A percentile compares a stretch with the other conserved stretches of the same genome.
phyloP scores from a whole-genome alignment of 73 alveolate genomes.

The Tetrahymena elliotti region DNA sequence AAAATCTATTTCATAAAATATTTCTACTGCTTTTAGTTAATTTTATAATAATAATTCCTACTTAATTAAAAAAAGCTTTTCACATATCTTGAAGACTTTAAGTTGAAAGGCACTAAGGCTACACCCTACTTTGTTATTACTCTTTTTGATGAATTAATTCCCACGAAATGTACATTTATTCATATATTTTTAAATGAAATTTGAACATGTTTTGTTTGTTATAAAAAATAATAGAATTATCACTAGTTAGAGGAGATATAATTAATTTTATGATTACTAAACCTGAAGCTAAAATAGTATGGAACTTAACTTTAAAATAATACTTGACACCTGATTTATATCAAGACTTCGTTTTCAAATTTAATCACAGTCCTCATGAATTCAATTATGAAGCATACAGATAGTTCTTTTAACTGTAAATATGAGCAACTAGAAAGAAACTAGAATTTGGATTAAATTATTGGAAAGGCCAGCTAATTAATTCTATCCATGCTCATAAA shows the following conservation, averaged over 20 bases:
- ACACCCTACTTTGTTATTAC: constrained; percentile 65
- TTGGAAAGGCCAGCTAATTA: not conserved
- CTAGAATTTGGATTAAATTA: not conserved
- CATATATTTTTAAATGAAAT: not conserved
- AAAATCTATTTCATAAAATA: too few relatives aligned
- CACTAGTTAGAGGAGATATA: constrained; percentile 67
- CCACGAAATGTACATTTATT: constrained; percentile 9
- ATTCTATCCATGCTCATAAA: not conserved
- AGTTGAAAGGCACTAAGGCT: constrained; percentile 54
- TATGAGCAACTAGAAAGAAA: not conserved
- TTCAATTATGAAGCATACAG: constrained; percentile 58
- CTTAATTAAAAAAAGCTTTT: constrained; percentile 20
- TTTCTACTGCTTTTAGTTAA: not conserved
- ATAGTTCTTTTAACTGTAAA: constrained; percentile 6
- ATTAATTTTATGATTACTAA: constrained; percentile 43
- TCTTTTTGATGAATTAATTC: constrained; percentile 61
- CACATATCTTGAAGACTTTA: constrained; percentile 64
- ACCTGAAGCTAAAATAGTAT: constrained; percentile 47
- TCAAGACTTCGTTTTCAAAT: constrained; percentile 43
- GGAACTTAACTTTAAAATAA: constrained; percentile 27
- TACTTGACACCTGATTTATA: constrained; percentile 49
- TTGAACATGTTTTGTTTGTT: not conserved
- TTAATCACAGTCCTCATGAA: constrained; percentile 49
- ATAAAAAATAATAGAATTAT: constrained; percentile 14
- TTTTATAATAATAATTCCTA: not conserved